These are phyloP conservation scores for Ascoidea asiatica DNA, from an alignment of 805 yeast genomes.

Conservation along the genomic window DNA sequence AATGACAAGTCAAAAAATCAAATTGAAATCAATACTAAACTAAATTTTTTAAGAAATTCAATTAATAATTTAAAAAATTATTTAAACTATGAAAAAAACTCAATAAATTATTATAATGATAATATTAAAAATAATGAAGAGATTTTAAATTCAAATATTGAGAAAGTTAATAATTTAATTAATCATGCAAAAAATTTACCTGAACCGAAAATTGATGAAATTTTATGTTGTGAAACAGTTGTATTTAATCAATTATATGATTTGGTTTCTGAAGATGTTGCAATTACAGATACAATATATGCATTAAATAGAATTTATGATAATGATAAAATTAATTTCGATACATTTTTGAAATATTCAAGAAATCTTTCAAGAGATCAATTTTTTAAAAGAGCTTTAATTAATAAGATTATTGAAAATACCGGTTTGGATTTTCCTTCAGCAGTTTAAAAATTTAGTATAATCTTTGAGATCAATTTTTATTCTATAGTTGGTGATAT, in stretches of 20 bases:
- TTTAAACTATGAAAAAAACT: constrained; percentile 20
- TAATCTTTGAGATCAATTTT: too few species aligned
- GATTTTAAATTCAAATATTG: constrained; percentile 17
- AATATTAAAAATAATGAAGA: constrained; percentile 17
- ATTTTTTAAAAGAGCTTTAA: constrained; percentile 36
- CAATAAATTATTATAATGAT: constrained; percentile 15
- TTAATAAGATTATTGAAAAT: constrained; percentile 22
- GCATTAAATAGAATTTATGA: constrained; percentile 45
- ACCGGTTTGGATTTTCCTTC: not conserved
- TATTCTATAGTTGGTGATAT: too few species aligned
- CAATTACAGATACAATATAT: constrained; percentile 56
- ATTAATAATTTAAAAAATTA: constrained; percentile 23
- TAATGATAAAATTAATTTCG: constrained; percentile 25
- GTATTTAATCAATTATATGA: constrained; percentile 51
- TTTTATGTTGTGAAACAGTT: constrained; percentile 35
- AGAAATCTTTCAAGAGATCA: constrained; percentile 53
- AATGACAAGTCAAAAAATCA: not conserved
- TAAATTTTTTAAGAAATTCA: constrained; percentile 18
- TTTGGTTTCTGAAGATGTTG: constrained; percentile 49
- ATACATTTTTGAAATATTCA: constrained; percentile 21
- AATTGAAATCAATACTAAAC: not conserved
- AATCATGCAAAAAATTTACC: constrained; percentile 18
- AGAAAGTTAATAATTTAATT: constrained; percentile 17
- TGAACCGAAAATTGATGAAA: constrained; percentile 26
- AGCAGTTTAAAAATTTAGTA: too few species aligned